Conservation (phyloP, 2,329 filamentous ascomycete species). For the Talaromyces sp. region DNA sequence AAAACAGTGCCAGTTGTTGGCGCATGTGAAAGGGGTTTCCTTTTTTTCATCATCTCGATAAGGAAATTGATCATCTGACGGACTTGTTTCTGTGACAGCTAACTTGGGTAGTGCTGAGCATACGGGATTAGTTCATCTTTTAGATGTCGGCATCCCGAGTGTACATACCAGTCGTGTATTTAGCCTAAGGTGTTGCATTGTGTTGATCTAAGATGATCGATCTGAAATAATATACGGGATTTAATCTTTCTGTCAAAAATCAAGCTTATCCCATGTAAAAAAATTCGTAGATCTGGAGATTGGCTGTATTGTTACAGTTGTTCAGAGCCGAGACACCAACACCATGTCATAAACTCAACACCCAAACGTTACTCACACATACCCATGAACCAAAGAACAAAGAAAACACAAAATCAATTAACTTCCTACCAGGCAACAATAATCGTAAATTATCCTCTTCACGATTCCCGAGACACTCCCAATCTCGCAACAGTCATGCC, state of each 20-base stretch:
- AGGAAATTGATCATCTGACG: not conserved
- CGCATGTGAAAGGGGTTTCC: not conserved
- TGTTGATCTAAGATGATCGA: not conserved
- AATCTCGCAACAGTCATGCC: not conserved
- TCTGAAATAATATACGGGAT: not conserved
- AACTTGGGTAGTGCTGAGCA: too few relatives aligned
- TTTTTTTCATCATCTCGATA: not conserved
- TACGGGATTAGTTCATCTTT: not conserved
- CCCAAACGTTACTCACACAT: too few relatives aligned
- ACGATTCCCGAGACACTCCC: not conserved
- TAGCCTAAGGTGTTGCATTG: not conserved
- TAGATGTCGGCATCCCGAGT: not conserved
- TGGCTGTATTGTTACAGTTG: not conserved
- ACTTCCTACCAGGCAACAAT: not conserved
- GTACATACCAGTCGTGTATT: not conserved
- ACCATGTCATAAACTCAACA: not conserved
- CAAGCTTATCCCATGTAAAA: not conserved
- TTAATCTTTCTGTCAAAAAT: not conserved
- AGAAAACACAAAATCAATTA: not conserved
- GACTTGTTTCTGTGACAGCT: not conserved
- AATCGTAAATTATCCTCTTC: not conserved
- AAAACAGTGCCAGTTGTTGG: not conserved
- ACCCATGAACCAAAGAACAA: not conserved
- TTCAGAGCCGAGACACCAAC: not conserved
- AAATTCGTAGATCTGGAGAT: not conserved